Conservation (phyloP, 2,329 filamentous ascomycete species). For the Atkinsonella hypoxylon region DNA sequence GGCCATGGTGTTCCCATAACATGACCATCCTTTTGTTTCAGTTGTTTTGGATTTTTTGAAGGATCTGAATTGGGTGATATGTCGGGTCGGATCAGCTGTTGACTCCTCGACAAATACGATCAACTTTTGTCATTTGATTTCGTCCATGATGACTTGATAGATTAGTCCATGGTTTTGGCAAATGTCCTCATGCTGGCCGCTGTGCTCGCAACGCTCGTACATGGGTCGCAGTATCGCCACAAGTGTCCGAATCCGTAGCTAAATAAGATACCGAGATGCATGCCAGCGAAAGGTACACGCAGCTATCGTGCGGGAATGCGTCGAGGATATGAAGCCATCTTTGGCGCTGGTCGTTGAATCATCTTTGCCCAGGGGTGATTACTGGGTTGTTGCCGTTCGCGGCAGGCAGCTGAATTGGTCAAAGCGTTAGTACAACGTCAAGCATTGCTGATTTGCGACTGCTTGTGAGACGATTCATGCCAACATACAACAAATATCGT, state of each 20-base stretch:
- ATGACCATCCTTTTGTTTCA: neutral
- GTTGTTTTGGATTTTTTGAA: neutral
- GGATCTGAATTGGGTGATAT: too few species aligned
- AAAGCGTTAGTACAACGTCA: constrained; percentile 11
- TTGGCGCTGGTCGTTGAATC: constrained; percentile 22
- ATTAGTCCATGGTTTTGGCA: too few species aligned
- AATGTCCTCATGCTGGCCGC: neutral
- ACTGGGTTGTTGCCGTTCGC: constrained; percentile 27
- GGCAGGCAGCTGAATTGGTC: constrained; percentile 22
- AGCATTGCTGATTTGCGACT: neutral
- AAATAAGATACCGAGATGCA: neutral
- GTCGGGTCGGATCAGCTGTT: too few species aligned
- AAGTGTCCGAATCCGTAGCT: neutral
- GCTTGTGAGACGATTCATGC: neutral
- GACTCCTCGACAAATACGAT: too few species aligned
- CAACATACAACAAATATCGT: constrained; percentile 32
- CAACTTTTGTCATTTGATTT: too few species aligned
- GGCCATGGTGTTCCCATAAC: neutral
- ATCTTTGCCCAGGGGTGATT: constrained; percentile 27
- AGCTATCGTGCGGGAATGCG: constrained; percentile 18
- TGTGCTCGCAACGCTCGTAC: neutral
- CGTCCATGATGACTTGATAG: too few species aligned
- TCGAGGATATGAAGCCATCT: constrained; percentile 15
- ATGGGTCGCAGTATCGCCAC: neutral
- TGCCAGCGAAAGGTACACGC: neutral